phyloP scores from a whole-genome alignment of 352 stramenopile genomes.

The Thraustotheca clavata region DNA sequence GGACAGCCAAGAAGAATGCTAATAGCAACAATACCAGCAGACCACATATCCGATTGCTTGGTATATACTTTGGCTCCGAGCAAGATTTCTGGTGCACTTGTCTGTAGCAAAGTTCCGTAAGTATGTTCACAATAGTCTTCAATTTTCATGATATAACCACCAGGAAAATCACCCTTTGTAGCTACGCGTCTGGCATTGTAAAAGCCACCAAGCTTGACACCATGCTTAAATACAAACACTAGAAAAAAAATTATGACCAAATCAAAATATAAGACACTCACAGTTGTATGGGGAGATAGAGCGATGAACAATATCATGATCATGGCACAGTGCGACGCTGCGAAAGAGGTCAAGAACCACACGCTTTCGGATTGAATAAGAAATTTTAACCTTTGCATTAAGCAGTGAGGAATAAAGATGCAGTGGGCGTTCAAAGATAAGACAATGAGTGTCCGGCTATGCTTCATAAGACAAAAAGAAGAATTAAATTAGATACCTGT shows the following conservation, averaged over 20 bases:
- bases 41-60: slow-evolving; percentile 71
- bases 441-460: slow-evolving; percentile 43
- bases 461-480: too few relatives aligned
- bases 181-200: slow-evolving; percentile 29
- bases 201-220: slow-evolving; percentile 60
- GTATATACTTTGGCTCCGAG: slow-evolving; percentile 60
- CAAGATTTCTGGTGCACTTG: slow-evolving; percentile 61
- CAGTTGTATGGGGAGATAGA: slow-evolving; percentile 56
- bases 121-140: slow-evolving; percentile 69
- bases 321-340: slow-evolving; percentile 51
- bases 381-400: slow-evolving; percentile 42
- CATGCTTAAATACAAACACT: slow-evolving; percentile 63
- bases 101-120: slow-evolving; percentile 51
- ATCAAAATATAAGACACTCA: slow-evolving; percentile 19
- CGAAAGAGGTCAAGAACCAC: slow-evolving; percentile 63
- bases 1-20: slow-evolving; percentile 52
- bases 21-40: slow-evolving; percentile 50
- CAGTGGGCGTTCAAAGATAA: slow-evolving; percentile 69
- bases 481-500: too few relatives aligned
- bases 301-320: slow-evolving; percentile 64
- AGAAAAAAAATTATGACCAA: not conserved
- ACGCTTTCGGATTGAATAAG: slow-evolving; percentile 46
- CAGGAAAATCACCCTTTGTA: slow-evolving; percentile 9
- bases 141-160: slow-evolving; percentile 58
- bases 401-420: slow-evolving; percentile 70